Evolutionary conservation across 371 early-diverging fungal genomes (phyloP), one percentile per base, ranked within the genome.

Genomic region (Batrachochytrium dendrobatidis): DNA sequence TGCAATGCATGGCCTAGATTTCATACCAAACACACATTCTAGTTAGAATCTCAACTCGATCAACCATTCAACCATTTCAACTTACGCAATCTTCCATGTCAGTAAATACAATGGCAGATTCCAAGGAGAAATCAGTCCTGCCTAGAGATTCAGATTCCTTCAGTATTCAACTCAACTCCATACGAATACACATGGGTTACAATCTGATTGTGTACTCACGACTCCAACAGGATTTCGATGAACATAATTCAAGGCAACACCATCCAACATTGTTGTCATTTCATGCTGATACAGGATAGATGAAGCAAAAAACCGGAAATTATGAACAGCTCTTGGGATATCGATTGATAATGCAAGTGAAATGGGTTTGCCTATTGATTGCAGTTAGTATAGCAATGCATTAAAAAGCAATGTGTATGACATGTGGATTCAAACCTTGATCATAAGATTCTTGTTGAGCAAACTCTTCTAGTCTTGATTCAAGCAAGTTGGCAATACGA

Each of bases 71-170:
- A 25, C 48, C n/a, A 39, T 22, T 22, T 17, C 18, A 7, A 69
- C 54, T 50, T 58, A 76, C 71, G 89, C 90, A 49, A 89, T 81
- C 70, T 89, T 89, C 85, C 86, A 85, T 6, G 86, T 85, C 31
- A 88, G 66, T 44, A 87, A 69, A 59, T 85, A 86, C 55, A 86
- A 54, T 1, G 89, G 87, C 6, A 70, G 56, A 53, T 66, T 67
- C 63, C 88, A 88, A 26, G 88, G 88, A 7, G 81, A 80, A 56
- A 88, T 84, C 33, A 88, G 58, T 3, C 72, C 88, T 22, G 81
- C 84, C 64, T 64, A 30, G 39, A 29, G 51, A 8, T 34, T 31
- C 53, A 58, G 26, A 17, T 31, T 15, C 46, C 17, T 50, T 56
- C n/a, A 54, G 25, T 24, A 24, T 18, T 2, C 50, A 50, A 24